Evolutionary conservation across 805 yeast genomes (phyloP).

Genomic region (Saccharomycopsis fodiens): DNA sequence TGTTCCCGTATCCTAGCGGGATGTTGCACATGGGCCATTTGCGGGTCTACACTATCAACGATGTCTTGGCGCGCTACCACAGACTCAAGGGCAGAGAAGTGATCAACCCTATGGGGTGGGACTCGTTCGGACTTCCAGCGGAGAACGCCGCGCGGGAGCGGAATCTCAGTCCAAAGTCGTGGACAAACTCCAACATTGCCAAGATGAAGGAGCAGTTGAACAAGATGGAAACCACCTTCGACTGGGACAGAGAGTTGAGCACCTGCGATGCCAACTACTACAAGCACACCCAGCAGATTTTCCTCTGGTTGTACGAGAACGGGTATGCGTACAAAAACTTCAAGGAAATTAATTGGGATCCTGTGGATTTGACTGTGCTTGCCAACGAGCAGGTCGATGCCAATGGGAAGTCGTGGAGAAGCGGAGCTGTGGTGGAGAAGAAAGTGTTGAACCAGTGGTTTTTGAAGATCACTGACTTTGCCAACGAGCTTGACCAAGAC

Average conservation of each 20-base stretch:
- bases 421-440: constrained; percentile 92
- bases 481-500: constrained; percentile 59
- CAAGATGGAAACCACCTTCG: constrained; percentile 75
- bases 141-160: constrained; percentile 96
- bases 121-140: constrained; percentile 97
- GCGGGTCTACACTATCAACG: constrained; percentile 87
- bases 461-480: constrained; percentile 78
- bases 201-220: constrained; percentile 83
- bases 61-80: constrained; percentile 70
- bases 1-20: constrained; percentile 98
- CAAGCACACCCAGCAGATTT: constrained; percentile 86
- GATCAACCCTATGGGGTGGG: constrained; percentile 98
- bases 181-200: constrained; percentile 78
- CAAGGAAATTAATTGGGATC: constrained; percentile 97
- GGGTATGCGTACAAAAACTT: constrained; percentile 81
- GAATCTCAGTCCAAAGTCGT: constrained; percentile 63
- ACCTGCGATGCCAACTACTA: constrained; percentile 87
- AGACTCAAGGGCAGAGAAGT: constrained; percentile 71
- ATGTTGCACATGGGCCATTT: constrained; percentile 88
- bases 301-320: constrained; percentile 59
- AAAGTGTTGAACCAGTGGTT: constrained; percentile 85
- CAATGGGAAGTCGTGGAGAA: constrained; percentile 91
- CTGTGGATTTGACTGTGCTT: constrained; percentile 86
- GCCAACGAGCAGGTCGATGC: constrained; percentile 96
- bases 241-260: constrained; percentile 86